Evolutionary conservation across 345 rosid genomes (phyloP), one percentile per base, ranked within the genome.

Genomic region (Cardiospermum halicacabum): DNA sequence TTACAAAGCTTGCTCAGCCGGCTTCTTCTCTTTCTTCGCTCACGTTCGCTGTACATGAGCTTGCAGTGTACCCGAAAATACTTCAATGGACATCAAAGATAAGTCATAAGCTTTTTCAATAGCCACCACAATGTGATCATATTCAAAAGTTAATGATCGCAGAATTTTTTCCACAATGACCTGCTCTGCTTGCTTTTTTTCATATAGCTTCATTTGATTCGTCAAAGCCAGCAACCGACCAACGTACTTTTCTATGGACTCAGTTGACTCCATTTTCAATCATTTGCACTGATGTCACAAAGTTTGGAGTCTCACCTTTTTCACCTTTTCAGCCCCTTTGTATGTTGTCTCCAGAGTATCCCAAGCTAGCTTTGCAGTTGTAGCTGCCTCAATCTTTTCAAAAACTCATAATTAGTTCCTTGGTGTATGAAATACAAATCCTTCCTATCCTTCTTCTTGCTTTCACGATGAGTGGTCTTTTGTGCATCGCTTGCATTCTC

Each of bases 361-460:
- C 64, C 51, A 43, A 1, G 30, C 65, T 61, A 40, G 32, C 32
- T 40, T 60, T 15, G 51, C 22, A 4, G 7, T 9, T 6, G 51
- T 22, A 4, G 28, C 43, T 11, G 22, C 49, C 7, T 2, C 47
- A 34, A 65, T 65, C 47, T 51, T 50, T 59, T 64, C 47, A 34
- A 50, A 53, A 16, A 22, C 39, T 32, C 32, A 31, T 53, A 48
- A 30, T 22, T 32, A 24, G 50, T 19, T 11, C 0, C 37, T n/a
- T 53, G 48, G 9, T 50, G 48, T 5, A 64, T 64, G 47, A 9
- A 51, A 22, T 50, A 64, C 1, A 32, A 21, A 8, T 47, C 68
- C 48, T 64, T 50, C 24, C 8, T 19, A 32, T 64, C 49, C 25
- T 51, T 64, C 49, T 64, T 50, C 24, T 12, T 63, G 9, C 4